Conservation (phyloP, 495 filamentous ascomycete species). For the Parathielavia hyrcaniae region DNA sequence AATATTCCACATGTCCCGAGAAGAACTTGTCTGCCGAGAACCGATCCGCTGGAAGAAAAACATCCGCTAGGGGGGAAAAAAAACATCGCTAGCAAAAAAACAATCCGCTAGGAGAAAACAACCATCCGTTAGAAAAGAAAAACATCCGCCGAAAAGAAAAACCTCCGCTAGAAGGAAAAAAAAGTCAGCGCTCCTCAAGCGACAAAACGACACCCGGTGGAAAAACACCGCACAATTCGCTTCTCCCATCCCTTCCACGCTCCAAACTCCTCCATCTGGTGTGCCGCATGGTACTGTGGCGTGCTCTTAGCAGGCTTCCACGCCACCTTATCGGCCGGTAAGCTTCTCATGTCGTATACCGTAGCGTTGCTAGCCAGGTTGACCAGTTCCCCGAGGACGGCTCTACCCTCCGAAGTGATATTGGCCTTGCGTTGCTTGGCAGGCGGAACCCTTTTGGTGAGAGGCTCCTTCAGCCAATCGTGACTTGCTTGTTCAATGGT, state of each 20-base stretch:
- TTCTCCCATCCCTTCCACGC: conserved; percentile 40
- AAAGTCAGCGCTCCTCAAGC: no score
- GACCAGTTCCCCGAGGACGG: conserved; percentile 65
- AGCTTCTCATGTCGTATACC: conserved; percentile 49
- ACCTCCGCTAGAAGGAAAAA: no score
- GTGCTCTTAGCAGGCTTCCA: conserved; percentile 45
- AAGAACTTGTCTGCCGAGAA: no score
- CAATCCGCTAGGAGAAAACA: no score
- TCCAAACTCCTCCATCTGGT: conserved; percentile 39
- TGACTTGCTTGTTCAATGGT: conserved; percentile 54
- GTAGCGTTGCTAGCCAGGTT: conserved; percentile 55
- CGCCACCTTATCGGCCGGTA: conserved; percentile 46
- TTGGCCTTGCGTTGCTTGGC: conserved; percentile 53
- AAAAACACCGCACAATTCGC: no score
- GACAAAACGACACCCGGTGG: no score
- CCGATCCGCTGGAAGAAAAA: no score
- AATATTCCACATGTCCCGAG: no score
- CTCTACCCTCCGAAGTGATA: conserved; percentile 60
- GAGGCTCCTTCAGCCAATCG: conserved; percentile 62
- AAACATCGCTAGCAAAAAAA: no score
- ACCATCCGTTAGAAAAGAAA: no score
- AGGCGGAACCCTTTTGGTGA: conserved; percentile 44
- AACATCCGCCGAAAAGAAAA: no score
- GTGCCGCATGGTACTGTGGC: conserved; percentile 41
- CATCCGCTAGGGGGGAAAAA: no score